Evolutionary conservation across 352 stramenopile genomes (phyloP), one percentile per base, ranked within the genome.

Genomic region (Phytopythium oedochilum): DNA sequence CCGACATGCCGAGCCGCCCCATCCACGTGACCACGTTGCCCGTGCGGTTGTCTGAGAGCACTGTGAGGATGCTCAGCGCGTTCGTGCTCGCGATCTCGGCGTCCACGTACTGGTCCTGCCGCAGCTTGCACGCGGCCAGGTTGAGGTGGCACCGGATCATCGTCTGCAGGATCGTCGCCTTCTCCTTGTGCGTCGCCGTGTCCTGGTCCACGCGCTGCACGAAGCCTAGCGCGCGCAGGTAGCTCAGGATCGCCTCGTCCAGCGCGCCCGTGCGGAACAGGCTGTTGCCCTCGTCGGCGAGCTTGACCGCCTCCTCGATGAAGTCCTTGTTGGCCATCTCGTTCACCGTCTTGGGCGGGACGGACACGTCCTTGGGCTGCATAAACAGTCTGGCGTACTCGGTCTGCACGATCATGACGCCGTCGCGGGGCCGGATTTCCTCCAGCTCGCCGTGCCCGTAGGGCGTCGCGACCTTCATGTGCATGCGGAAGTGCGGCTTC

Each of bases 61-160:
- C 82, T 2, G 68, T 85, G 44, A 94, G 65, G 51, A 94, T 90
- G 56, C 78, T 86, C 48, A 94, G 55, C 11, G 85, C 85, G 55
- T 92, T 94, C 26, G 85, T 91, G 61, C 78, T 90, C 3, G 85
- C 82, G 15, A 89, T 86, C 53, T 91, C 80, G 9, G 82, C 82
- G 47, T 94, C 82, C 12, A 60, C 34, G 55, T 86, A 80, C 40
- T 60, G 63, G 51, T 89, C 70, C 6, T 80, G 57, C 62, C 92
- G 91, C 53, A 94, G 72, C 53, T 92, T 94, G 75, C 80, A 94
- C 10, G 85, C 84, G 17, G 75, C 75, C 51, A 94, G 88, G 57
- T 94, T 94, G 22, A 94, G 64, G 55, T 94, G 85, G 55, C 85
- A 94, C 32, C 85, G 85, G 38, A 94, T 90, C 85, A 94, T 94